Evolutionary conservation across 1,284 basidiomycete genomes (phyloP).

Genomic region (Rugosomyces carneus): DNA sequence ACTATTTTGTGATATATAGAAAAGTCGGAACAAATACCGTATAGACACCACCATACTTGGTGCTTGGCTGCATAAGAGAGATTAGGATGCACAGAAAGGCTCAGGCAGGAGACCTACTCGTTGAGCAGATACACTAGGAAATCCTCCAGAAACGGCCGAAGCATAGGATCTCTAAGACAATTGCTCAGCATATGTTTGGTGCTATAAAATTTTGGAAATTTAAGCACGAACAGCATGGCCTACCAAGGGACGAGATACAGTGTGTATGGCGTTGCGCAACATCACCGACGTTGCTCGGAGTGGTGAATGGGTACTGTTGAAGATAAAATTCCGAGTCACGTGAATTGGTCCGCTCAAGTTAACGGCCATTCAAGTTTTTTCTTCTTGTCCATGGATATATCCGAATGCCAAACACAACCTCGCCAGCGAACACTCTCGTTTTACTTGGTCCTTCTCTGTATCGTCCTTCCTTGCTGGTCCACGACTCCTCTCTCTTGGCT

Average conservation of each 20-base stretch:
- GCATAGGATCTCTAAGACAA: slow-evolving; percentile 49
- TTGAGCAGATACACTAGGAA: slow-evolving; percentile 61
- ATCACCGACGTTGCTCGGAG: slow-evolving; percentile 35
- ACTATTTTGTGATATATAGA: slow-evolving; percentile 9
- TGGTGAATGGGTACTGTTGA: slow-evolving; percentile 8
- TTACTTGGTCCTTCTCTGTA: slow-evolving; percentile 50
- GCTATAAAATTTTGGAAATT: slow-evolving; percentile 4
- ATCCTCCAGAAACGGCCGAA: slow-evolving; percentile 77
- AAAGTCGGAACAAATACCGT: slow-evolving; percentile 48
- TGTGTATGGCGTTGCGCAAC: slow-evolving; percentile 60
- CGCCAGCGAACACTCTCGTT: slow-evolving; percentile 42
- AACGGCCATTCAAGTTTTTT: too few relatives aligned
- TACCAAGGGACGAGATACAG: slow-evolving; percentile 48
- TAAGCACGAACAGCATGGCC: slow-evolving; percentile 42
- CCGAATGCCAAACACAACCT: slow-evolving; percentile 33
- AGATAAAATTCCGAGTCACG: slow-evolving; percentile 12
- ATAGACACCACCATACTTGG: slow-evolving; percentile 94
- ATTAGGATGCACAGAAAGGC: not conserved
- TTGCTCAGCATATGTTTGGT: slow-evolving; percentile 7
- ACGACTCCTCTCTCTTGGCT: slow-evolving; percentile 66
- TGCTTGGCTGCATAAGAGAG: slow-evolving; percentile 54
- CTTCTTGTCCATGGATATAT: slow-evolving; percentile 24
- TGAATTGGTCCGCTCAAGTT: slow-evolving; percentile 3
- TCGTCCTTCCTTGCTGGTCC: slow-evolving; percentile 69
- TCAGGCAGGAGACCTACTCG: slow-evolving; percentile 40